Percentiles rank a stretch among this genome's conserved stretches.
Conservation (phyloP, 2,329 filamentous ascomycete species). For the Coniella lustricola region DNA sequence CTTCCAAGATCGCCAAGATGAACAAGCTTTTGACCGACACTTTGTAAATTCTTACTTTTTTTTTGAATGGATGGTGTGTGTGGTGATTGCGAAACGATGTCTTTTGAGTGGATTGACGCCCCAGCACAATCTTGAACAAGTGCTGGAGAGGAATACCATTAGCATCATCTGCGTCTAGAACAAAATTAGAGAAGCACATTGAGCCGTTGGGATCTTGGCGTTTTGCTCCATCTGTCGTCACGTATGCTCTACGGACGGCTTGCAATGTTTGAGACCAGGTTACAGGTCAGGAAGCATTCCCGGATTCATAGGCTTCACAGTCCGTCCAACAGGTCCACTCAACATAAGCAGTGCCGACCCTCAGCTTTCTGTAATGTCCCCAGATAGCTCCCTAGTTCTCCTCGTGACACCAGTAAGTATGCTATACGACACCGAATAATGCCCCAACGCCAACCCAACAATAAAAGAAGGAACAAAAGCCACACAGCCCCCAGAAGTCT, state of each 20-base stretch:
- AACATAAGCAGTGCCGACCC: not conserved
- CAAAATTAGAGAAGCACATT: constrained; percentile 2
- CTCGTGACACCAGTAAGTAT: constrained; percentile 2
- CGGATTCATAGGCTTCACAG: not conserved
- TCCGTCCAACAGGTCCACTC: not conserved
- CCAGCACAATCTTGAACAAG: not conserved
- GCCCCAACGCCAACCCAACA: constrained; percentile 14
- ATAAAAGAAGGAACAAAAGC: constrained; percentile 1
- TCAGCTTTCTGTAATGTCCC: not conserved
- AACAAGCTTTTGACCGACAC: constrained; percentile 98
- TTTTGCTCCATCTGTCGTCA: not conserved
- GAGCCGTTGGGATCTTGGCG: not conserved
- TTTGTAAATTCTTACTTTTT: constrained; percentile 59
- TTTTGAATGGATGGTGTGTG: no score
- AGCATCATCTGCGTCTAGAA: constrained; percentile 8
- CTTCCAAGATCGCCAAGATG: constrained; percentile 91
- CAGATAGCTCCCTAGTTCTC: not conserved
- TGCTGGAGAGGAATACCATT: constrained; percentile 8
- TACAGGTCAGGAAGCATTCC: not conserved
- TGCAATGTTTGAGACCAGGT: no score
- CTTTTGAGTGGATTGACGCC: not conserved
- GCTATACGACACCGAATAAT: constrained; percentile 22
- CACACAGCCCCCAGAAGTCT: constrained; percentile 1
- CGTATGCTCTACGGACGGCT: no score
- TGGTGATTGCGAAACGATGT: not conserved